phyloP scores from a whole-genome alignment of 495 filamentous ascomycete genomes.

The Saxophila tyrrhenica region DNA sequence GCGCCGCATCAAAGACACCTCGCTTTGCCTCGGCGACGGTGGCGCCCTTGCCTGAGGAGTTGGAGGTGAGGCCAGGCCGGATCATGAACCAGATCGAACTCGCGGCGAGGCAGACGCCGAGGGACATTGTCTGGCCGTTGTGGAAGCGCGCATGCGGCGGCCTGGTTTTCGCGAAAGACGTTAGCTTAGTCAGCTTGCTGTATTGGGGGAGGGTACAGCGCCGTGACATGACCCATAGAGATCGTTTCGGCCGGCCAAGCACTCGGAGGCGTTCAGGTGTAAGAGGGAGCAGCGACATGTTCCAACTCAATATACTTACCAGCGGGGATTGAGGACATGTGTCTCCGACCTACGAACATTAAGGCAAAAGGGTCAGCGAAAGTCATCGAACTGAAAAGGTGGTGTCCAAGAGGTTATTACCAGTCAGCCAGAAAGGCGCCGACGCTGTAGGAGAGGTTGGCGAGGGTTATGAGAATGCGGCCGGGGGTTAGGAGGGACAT shows the following conservation, averaged over 20 bases:
- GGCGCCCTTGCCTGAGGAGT: background rate
- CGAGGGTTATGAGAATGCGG: slow-evolving; percentile 6
- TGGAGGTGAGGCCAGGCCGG: background rate
- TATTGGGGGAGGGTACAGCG: too few relatives aligned
- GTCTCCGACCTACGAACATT: too few relatives aligned
- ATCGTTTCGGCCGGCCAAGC: too few relatives aligned
- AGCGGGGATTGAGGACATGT: slow-evolving; percentile 24
- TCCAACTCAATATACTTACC: too few relatives aligned
- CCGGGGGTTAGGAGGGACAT: slow-evolving; percentile 4
- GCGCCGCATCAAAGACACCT: slow-evolving; percentile 1
- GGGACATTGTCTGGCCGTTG: slow-evolving; percentile 27
- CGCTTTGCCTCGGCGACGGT: background rate
- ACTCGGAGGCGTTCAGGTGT: too few relatives aligned
- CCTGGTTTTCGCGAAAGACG: too few relatives aligned
- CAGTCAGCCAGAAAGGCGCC: slow-evolving; percentile 14
- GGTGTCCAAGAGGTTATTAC: too few relatives aligned
- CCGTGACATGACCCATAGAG: too few relatives aligned
- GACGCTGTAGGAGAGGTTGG: slow-evolving; percentile 7
- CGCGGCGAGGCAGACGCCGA: slow-evolving; percentile 3
- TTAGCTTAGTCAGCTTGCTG: too few relatives aligned
- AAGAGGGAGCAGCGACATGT: too few relatives aligned
- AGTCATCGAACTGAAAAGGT: too few relatives aligned
- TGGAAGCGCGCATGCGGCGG: slow-evolving; percentile 26
- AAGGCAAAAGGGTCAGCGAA: too few relatives aligned
- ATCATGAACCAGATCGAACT: slow-evolving; percentile 7